Evolutionary conservation across 2,329 filamentous ascomycete species (phyloP).

Genomic region (Diaporthe humulicola): DNA sequence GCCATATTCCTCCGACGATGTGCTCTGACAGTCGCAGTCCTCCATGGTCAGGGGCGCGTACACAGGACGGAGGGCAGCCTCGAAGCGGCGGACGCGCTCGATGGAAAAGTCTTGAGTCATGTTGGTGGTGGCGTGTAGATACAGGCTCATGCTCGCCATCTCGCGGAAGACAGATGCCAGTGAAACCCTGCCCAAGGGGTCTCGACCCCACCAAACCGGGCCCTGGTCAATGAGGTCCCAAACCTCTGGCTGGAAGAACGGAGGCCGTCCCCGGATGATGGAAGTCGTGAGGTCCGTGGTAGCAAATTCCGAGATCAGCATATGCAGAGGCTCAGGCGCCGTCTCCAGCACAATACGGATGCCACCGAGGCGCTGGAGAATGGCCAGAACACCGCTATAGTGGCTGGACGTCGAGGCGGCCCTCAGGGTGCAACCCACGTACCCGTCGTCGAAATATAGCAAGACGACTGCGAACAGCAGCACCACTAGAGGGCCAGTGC

Average conservation of each 20-base stretch:
- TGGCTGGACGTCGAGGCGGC: conserved; percentile 52
- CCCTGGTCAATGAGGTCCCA: conserved; percentile 56
- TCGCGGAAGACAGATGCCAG: conserved; percentile 51
- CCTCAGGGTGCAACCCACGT: conserved; percentile 50
- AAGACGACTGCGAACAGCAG: conserved; percentile 57
- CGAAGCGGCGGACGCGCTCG: conserved; percentile 46
- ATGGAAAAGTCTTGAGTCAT: conserved; percentile 47
- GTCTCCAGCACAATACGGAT: conserved; percentile 44
- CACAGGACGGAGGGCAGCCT: conserved; percentile 45
- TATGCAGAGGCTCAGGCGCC: conserved; percentile 49
- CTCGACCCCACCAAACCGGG: conserved; percentile 58
- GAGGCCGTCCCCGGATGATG: conserved; percentile 53
- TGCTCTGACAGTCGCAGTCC: conserved; percentile 38
- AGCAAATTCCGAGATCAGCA: conserved; percentile 59
- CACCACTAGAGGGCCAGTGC: conserved; percentile 46
- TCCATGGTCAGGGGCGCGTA: conserved; percentile 47
- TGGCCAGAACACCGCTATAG: conserved; percentile 52
- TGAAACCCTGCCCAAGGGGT: conserved; percentile 51
- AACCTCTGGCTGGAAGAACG: conserved; percentile 52
- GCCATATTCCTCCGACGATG: conserved; percentile 13
- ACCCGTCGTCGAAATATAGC: conserved; percentile 57
- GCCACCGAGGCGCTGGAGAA: conserved; percentile 50
- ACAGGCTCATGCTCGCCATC: conserved; percentile 48
- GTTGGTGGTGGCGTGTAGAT: conserved; percentile 42
- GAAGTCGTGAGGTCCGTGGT: conserved; percentile 58